Conservation (phyloP, 106 monocot genomes). For the Phalaenopsis equestris region DNA sequence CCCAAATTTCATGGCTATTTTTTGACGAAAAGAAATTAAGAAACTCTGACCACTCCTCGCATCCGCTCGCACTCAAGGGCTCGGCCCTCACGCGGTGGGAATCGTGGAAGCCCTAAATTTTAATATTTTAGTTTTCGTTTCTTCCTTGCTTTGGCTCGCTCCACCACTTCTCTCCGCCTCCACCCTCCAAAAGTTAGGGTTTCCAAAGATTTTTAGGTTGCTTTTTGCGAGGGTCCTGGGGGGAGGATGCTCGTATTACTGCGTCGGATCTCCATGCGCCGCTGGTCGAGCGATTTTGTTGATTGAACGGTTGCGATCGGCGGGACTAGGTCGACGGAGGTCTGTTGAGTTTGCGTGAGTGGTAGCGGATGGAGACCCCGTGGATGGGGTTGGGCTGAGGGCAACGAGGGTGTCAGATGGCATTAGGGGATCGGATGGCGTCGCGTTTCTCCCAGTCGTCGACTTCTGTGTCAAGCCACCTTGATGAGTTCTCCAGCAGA, state of each 20-base stretch:
- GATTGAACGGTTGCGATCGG: background rate
- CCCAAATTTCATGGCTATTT: too few species aligned
- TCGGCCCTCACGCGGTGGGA: background rate
- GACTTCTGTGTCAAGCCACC: constrained; percentile 19
- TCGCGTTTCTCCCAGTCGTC: constrained; percentile 32
- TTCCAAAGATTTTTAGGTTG: background rate
- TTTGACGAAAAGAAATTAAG: too few species aligned
- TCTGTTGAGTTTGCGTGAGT: background rate
- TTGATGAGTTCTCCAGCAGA: constrained; percentile 23
- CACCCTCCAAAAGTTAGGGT: constrained; percentile 6
- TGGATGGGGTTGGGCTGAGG: constrained; percentile 1
- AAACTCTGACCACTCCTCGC: too few species aligned
- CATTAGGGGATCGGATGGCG: constrained; percentile 13
- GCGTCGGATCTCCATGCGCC: constrained; percentile 2
- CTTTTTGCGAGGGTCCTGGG: background rate
- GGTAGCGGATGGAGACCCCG: background rate
- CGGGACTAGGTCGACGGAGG: background rate
- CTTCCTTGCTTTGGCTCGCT: background rate
- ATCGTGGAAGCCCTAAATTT: background rate
- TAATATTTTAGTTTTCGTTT: background rate
- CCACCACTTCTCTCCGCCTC: constrained; percentile 4
- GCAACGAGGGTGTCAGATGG: background rate
- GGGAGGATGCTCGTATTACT: constrained; percentile 2
- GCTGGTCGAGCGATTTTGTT: constrained; percentile 7
- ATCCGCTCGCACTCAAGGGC: background rate